Conservation (phyloP, 352 stramenopile genomes). For the Globisporangium paddicum region DNA sequence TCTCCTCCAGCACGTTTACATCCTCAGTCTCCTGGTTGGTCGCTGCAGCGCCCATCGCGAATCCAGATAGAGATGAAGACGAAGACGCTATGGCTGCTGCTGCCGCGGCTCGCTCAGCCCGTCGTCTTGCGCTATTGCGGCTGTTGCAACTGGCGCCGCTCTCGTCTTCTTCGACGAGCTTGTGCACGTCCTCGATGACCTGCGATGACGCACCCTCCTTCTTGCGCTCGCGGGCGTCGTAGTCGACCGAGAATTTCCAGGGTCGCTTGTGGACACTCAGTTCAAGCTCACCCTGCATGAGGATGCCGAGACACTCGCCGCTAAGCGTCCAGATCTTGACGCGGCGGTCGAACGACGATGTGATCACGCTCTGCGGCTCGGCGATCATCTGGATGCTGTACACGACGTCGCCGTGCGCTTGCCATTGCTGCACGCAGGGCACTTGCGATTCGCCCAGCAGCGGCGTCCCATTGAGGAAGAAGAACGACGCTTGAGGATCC, state of each 20-base stretch:
- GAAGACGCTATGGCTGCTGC: conserved; percentile 12
- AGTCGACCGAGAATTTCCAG: conserved; percentile 77
- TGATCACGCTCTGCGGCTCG: conserved; percentile 64
- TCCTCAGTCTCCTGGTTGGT: conserved; percentile 11
- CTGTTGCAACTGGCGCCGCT: conserved; percentile 2
- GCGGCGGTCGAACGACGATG: conserved; percentile 71
- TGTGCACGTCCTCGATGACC: conserved; percentile 59
- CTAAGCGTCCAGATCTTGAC: conserved; percentile 69
- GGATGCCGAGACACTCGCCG: conserved; percentile 62
- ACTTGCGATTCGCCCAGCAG: conserved; percentile 28
- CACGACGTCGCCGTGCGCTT: conserved; percentile 66
- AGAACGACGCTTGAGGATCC: conserved; percentile 53
- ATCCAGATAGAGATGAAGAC: background rate
- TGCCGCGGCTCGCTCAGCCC: conserved; percentile 19
- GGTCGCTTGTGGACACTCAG: conserved; percentile 24
- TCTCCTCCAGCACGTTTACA: conserved; percentile 30
- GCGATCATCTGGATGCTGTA: conserved; percentile 74
- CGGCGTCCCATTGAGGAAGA: conserved; percentile 48
- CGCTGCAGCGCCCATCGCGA: background rate
- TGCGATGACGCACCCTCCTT: conserved; percentile 51
- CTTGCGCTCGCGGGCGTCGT: conserved; percentile 58
- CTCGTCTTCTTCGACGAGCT: conserved; percentile 19
- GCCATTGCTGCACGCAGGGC: conserved; percentile 54
- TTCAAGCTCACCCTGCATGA: conserved; percentile 69
- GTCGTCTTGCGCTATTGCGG: conserved; percentile 3